Conservation (phyloP, 768 basidiomycete species). For the Mycena chlorophos region DNA sequence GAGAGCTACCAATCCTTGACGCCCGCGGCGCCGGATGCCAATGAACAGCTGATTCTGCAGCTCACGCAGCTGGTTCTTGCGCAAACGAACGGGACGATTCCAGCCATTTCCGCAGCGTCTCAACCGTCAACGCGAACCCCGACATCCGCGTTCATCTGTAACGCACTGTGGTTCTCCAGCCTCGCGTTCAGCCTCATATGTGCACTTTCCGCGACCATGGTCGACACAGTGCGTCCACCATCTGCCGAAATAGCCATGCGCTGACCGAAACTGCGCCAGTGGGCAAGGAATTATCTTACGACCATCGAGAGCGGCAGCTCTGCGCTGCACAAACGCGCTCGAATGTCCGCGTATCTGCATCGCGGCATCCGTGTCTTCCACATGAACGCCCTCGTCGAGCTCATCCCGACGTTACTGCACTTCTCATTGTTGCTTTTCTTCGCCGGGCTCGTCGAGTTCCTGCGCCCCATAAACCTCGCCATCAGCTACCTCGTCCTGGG, state of each 20-base stretch:
- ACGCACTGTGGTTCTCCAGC: slow-evolving; percentile 48
- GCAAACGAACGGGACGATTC: slow-evolving; percentile 7
- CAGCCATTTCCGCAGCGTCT: not conserved
- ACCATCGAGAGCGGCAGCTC: slow-evolving; percentile 34
- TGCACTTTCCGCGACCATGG: slow-evolving; percentile 46
- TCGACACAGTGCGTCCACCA: slow-evolving; percentile 32
- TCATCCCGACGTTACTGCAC: slow-evolving; percentile 49
- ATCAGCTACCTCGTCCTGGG: slow-evolving; percentile 35
- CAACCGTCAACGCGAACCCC: slow-evolving; percentile 23
- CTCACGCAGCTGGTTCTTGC: slow-evolving; percentile 12
- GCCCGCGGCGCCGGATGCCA: slow-evolving; percentile 17
- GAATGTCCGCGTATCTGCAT: slow-evolving; percentile 43
- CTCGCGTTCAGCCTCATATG: slow-evolving; percentile 42
- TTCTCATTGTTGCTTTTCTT: slow-evolving; percentile 52
- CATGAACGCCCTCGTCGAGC: slow-evolving; percentile 40
- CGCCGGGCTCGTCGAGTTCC: slow-evolving; percentile 46
- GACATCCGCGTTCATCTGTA: slow-evolving; percentile 37
- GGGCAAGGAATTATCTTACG: slow-evolving; percentile 45
- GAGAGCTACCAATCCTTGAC: slow-evolving; percentile 25
- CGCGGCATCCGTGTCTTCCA: slow-evolving; percentile 39
- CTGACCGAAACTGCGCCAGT: slow-evolving; percentile 27
- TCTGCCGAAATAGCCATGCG: not conserved
- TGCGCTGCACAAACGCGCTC: slow-evolving; percentile 39
- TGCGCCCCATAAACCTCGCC: slow-evolving; percentile 36
- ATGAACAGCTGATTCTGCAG: slow-evolving; percentile 11